phyloP scores from a whole-genome alignment of 75 land plant species.

The Azolla pinnata region DNA sequence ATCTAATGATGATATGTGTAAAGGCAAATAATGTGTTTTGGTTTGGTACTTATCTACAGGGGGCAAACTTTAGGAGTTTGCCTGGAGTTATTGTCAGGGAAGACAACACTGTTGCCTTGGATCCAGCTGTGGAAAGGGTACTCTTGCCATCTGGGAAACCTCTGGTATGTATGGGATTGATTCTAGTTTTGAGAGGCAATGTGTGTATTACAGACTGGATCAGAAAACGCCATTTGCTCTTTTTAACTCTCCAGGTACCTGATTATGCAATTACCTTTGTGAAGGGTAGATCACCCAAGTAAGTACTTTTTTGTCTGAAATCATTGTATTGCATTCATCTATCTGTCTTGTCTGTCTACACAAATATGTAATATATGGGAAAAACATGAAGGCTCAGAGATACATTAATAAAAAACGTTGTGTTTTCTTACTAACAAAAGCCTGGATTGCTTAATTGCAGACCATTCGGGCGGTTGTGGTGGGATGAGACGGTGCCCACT shows the following conservation, averaged over 20 bases:
- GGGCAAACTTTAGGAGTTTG: conserved; percentile 76
- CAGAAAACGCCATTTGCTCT: too few species aligned
- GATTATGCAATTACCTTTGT: conserved; percentile 57
- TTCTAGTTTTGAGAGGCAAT: background rate
- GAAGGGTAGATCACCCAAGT: conserved; percentile 48
- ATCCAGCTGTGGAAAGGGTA: conserved; percentile 41
- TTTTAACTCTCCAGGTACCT: conserved; percentile 58
- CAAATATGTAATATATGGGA: conserved; percentile 5
- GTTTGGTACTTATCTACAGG: conserved; percentile 36
- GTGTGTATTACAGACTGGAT: too few species aligned
- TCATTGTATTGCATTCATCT: conserved; percentile 17
- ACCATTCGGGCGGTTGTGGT: conserved; percentile 92
- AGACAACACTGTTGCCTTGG: conserved; percentile 43
- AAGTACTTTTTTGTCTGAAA: conserved; percentile 21
- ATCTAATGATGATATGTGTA: too few species aligned
- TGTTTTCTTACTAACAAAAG: too few species aligned
- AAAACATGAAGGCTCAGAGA: too few species aligned
- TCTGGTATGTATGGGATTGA: conserved; percentile 36
- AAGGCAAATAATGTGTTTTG: too few species aligned
- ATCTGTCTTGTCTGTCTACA: conserved; percentile 25
- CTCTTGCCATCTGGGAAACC: conserved; percentile 64
- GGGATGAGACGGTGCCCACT: conserved; percentile 95
- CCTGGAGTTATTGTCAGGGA: conserved; percentile 51
- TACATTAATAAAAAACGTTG: too few species aligned
- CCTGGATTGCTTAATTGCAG: conserved; percentile 25